Percentiles rank a stretch among this genome's conserved stretches.
These are phyloP conservation scores for Phytophthora fragariae DNA, from an alignment of 352 stramenopile species.

Conservation along the genomic window DNA sequence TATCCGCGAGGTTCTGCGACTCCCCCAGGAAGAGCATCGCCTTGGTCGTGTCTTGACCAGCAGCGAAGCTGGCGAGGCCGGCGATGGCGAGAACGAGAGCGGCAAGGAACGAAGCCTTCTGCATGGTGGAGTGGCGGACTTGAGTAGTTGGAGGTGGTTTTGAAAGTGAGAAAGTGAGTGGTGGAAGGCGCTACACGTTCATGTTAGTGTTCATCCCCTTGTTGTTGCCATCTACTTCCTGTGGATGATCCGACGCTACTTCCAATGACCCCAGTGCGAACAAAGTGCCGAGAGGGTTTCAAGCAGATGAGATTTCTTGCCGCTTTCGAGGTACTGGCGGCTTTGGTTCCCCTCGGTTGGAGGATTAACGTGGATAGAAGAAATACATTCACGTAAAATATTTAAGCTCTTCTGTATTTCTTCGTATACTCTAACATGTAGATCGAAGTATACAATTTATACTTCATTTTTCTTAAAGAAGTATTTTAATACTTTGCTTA, in stretches of 20 bases:
- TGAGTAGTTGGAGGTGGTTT: neutral
- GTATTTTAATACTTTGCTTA: too few species aligned
- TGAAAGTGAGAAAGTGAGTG: neutral
- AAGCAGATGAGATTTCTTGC: neutral
- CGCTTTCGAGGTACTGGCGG: neutral
- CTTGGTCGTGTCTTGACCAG: neutral
- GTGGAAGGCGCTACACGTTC: neutral
- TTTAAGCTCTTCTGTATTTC: too few species aligned
- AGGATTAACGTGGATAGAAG: too few species aligned
- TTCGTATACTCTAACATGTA: too few species aligned
- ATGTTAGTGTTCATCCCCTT: neutral
- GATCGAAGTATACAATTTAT: too few species aligned
- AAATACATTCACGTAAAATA: too few species aligned
- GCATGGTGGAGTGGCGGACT: neutral
- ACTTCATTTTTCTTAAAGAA: too few species aligned
- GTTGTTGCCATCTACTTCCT: neutral
- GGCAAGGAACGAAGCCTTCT: neutral
- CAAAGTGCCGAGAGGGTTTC: neutral
- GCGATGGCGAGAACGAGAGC: neutral
- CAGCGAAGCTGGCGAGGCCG: neutral
- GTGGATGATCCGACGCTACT: neutral
- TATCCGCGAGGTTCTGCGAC: neutral
- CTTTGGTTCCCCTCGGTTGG: neutral
- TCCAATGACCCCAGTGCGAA: neutral
- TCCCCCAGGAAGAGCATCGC: neutral